Conservation (phyloP, 139 green algal species). For the Chlorella sp. region DNA sequence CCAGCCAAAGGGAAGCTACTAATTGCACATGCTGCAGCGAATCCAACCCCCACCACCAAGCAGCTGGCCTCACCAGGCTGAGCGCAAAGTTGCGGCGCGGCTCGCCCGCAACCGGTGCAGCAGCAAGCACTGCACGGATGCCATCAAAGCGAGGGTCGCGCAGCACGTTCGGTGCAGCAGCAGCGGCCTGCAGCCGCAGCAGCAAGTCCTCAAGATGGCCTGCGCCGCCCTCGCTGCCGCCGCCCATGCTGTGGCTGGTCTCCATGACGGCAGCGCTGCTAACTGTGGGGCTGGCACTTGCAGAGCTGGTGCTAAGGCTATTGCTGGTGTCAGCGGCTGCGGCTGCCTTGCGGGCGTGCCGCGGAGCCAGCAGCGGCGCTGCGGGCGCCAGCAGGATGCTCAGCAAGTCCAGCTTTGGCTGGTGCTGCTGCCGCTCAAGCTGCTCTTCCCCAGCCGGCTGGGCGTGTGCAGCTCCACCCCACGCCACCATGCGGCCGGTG, state of each 20-base stretch:
- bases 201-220: too few species aligned
- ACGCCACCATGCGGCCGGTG: neutral
- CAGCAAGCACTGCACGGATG: neutral
- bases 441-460: neutral
- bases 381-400: conserved; percentile 12
- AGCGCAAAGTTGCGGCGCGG: conserved; percentile 15
- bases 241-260: too few species aligned
- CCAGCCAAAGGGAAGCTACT: too few species aligned
- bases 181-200: too few species aligned
- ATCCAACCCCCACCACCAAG: neutral
- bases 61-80: conserved; percentile 1
- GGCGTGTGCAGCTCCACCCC: neutral
- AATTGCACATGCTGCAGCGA: too few species aligned
- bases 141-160: neutral
- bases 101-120: neutral
- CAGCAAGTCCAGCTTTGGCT: neutral
- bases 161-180: too few species aligned
- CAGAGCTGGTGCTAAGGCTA: neutral
- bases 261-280: too few species aligned
- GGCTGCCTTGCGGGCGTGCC: neutral
- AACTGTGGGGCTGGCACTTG: too few species aligned
- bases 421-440: neutral
- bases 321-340: neutral
- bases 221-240: too few species aligned
- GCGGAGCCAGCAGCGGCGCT: conserved; percentile 1